Evolutionary conservation across 2,329 filamentous ascomycete species (phyloP).

Genomic region (Nothopassalora personata): DNA sequence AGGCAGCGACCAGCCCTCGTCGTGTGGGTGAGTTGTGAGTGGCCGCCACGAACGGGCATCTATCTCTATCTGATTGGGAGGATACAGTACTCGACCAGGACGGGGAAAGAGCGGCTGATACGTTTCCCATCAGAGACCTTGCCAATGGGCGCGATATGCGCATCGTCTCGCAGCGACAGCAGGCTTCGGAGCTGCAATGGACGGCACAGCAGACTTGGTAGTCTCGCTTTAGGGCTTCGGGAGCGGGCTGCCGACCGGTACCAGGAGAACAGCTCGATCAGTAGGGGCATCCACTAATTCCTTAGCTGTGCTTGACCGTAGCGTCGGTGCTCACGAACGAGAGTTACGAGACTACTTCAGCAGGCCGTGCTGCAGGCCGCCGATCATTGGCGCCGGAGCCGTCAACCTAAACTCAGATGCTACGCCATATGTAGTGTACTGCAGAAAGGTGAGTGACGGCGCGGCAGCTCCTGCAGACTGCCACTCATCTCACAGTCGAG

Average conservation of each 20-base stretch:
- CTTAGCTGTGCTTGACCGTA: slow-evolving; percentile 3
- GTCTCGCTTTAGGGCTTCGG: too few relatives aligned
- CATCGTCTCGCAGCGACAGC: background rate
- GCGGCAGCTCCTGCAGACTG: slow-evolving; percentile 10
- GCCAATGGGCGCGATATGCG: background rate
- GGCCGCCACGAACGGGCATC: too few relatives aligned
- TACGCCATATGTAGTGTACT: background rate
- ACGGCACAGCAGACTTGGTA: background rate
- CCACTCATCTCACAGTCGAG: slow-evolving; percentile 8
- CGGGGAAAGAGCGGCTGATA: background rate
- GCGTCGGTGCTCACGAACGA: slow-evolving; percentile 7
- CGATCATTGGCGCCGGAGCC: slow-evolving; percentile 11
- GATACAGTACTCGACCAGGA: background rate
- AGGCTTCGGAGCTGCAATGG: background rate
- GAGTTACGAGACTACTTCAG: slow-evolving; percentile 7
- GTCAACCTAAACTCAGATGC: slow-evolving; percentile 12
- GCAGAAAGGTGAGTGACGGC: slow-evolving; percentile 6
- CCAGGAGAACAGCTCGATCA: slow-evolving; percentile 1
- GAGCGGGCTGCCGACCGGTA: too few relatives aligned
- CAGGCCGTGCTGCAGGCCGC: slow-evolving; percentile 10
- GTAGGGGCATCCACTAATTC: slow-evolving; percentile 3
- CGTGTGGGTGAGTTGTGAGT: too few relatives aligned
- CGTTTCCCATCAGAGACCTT: background rate
- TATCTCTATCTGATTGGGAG: background rate
- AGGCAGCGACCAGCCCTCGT: too few relatives aligned